A percentile compares a stretch with the other conserved stretches of the same genome.
Conservation (phyloP, 2,329 filamentous ascomycete genomes). For the Grosmannia serpens region DNA sequence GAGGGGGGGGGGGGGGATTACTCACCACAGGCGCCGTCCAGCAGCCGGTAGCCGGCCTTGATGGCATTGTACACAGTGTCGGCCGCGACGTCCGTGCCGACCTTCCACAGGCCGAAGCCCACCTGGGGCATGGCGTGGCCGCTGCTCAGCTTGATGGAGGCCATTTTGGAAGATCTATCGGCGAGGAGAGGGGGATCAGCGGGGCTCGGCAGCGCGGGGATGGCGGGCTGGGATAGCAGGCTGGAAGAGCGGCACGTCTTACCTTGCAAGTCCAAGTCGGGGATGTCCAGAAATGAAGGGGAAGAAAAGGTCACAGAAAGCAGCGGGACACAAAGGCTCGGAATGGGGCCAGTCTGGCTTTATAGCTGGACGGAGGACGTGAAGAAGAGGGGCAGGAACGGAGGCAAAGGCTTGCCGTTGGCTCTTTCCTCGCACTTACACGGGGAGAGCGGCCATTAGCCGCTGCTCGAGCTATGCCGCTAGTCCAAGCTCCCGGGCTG, state of each 20-base stretch:
- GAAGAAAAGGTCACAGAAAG: too few relatives aligned
- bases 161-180: constrained; percentile 15
- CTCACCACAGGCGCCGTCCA: constrained; percentile 50
- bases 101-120: constrained; percentile 76
- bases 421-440: not conserved
- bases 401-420: not conserved
- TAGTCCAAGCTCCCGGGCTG: not conserved
- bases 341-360: not conserved
- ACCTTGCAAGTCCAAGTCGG: too few relatives aligned
- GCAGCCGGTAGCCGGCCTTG: constrained; percentile 49
- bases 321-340: not conserved
- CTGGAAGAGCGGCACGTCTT: too few relatives aligned
- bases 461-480: not conserved
- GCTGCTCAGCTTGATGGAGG: constrained; percentile 51
- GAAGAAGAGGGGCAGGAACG: not conserved
- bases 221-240: too few relatives aligned
- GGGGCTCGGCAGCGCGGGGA: not conserved
- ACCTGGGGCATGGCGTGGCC: constrained; percentile 63
- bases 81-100: constrained; percentile 59
- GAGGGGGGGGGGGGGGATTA: constrained; percentile 4
- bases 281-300: too few relatives aligned
- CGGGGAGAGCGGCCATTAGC: not conserved
- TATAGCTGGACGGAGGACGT: not conserved
- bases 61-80: constrained; percentile 69
- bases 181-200: not conserved